These are phyloP conservation scores for Rhizophora apiculata DNA, from an alignment of 345 rosid species.

Conservation along the genomic window DNA sequence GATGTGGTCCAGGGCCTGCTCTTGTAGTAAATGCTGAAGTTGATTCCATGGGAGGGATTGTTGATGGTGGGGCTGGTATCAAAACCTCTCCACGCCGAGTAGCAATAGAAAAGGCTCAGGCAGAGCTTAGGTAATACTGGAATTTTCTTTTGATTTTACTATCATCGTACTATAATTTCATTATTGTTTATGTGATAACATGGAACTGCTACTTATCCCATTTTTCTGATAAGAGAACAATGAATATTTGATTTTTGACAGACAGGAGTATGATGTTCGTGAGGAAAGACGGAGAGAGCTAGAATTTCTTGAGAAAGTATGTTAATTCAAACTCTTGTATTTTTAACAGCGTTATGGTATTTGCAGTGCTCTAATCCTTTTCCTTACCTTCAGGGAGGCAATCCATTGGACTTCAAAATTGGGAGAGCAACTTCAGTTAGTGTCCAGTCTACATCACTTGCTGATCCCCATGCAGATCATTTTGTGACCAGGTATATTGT, in stretches of 20 bases:
- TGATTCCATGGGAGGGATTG: conserved; percentile 99
- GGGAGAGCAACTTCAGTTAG: conserved; percentile 69
- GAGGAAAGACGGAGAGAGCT: conserved; percentile 94
- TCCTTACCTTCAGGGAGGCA: conserved; percentile 75
- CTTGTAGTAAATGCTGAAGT: conserved; percentile 93
- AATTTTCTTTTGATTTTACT: conserved; percentile 15
- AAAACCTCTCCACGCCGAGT: conserved; percentile 83
- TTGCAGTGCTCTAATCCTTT: conserved; percentile 2
- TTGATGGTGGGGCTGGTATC: conserved; percentile 84
- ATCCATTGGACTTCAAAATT: conserved; percentile 95
- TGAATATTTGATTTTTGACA: conserved; percentile 37
- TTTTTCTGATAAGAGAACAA: too few species aligned
- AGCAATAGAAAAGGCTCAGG: conserved; percentile 95
- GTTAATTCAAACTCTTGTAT: conserved; percentile 26
- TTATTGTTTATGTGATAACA: neutral
- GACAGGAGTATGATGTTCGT: conserved; percentile 97
- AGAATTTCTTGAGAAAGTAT: conserved; percentile 97
- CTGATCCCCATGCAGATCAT: conserved; percentile 77
- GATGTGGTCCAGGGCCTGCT: conserved; percentile 56
- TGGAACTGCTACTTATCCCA: too few species aligned
- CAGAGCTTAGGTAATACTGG: conserved; percentile 78
- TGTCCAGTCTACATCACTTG: conserved; percentile 90
- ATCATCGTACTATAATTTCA: conserved; percentile 2
- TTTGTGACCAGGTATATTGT: conserved; percentile 70
- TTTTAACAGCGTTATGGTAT: conserved; percentile 16